Percentiles rank a stretch among this genome's conserved stretches.
phyloP scores from a whole-genome alignment of 129 eudicot species.

The Lonicera japonica region DNA sequence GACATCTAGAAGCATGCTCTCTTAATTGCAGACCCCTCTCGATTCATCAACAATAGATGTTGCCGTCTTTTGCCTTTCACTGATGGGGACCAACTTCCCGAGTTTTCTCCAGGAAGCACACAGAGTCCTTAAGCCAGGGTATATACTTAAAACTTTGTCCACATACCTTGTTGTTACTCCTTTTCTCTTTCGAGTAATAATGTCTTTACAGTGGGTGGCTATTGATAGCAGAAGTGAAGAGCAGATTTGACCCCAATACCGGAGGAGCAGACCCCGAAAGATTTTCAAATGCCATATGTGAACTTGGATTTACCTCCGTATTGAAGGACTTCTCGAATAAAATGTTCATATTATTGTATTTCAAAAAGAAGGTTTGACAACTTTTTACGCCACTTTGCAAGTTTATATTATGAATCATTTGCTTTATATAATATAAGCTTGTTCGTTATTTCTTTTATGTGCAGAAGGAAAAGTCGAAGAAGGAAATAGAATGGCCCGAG shows the following conservation, averaged over 20 bases:
- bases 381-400: no score
- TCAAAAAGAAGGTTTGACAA: slow-evolving; percentile 66
- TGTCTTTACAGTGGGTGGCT: slow-evolving; percentile 81
- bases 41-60: slow-evolving; percentile 67
- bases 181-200: slow-evolving; percentile 4
- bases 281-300: slow-evolving; percentile 59
- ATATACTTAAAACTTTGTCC: slow-evolving; percentile 10
- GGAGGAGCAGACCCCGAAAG: slow-evolving; percentile 82
- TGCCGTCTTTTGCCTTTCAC: slow-evolving; percentile 86
- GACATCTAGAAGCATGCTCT: not conserved
- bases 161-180: not conserved
- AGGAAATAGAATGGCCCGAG: slow-evolving; percentile 66
- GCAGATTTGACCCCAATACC: slow-evolving; percentile 78
- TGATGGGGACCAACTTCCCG: slow-evolving; percentile 89
- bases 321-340: slow-evolving; percentile 92
- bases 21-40: slow-evolving; percentile 70
- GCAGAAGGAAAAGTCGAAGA: slow-evolving; percentile 38
- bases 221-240: slow-evolving; percentile 91
- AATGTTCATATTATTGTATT: slow-evolving; percentile 76
- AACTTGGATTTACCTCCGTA: slow-evolving; percentile 61
- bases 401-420: not conserved
- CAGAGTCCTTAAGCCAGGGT: slow-evolving; percentile 84
- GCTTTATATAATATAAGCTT: no score
- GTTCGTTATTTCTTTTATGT: no score
- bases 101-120: slow-evolving; percentile 75